A percentile compares a stretch with the other conserved stretches of the same genome.
Conservation (phyloP, 2,329 filamentous ascomycete genomes). For the Mycosphaerella sp. region DNA sequence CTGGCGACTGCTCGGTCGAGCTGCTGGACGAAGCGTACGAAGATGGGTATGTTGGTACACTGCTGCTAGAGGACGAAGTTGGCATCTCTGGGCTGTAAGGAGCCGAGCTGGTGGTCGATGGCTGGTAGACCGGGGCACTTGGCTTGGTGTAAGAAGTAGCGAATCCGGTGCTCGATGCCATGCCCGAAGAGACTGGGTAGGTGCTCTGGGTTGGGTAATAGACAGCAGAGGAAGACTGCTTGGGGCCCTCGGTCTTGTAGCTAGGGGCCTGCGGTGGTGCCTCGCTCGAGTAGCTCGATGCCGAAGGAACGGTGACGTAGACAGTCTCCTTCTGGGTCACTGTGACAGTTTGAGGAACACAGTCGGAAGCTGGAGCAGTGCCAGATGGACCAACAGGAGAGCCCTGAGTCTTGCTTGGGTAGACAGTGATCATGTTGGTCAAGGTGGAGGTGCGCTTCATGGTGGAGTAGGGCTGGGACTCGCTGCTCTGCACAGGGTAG, state of each 20-base stretch:
- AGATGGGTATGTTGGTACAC: neutral
- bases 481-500: constrained; percentile 1
- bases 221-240: constrained; percentile 12
- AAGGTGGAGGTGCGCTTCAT: constrained; percentile 31
- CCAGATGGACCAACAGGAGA: constrained; percentile 9
- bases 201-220: constrained; percentile 18
- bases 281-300: constrained; percentile 11
- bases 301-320: constrained; percentile 24
- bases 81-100: neutral
- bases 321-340: constrained; percentile 33
- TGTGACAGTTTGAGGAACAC: constrained; percentile 30
- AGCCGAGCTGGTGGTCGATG: constrained; percentile 1
- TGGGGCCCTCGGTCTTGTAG: constrained; percentile 18
- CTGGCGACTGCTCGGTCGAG: neutral
- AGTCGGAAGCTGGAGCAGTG: constrained; percentile 19
- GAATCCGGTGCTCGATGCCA: constrained; percentile 13
- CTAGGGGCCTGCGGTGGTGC: neutral
- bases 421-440: constrained; percentile 33
- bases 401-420: constrained; percentile 20
- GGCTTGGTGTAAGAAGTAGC: constrained; percentile 15
- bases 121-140: neutral
- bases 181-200: constrained; percentile 6
- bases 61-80: neutral
- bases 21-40: neutral
- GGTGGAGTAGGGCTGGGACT: constrained; percentile 23